Base-by-base conservation (phyloP, 2,329 filamentous ascomycete species). In the Fusarium avenaceum region DNA sequence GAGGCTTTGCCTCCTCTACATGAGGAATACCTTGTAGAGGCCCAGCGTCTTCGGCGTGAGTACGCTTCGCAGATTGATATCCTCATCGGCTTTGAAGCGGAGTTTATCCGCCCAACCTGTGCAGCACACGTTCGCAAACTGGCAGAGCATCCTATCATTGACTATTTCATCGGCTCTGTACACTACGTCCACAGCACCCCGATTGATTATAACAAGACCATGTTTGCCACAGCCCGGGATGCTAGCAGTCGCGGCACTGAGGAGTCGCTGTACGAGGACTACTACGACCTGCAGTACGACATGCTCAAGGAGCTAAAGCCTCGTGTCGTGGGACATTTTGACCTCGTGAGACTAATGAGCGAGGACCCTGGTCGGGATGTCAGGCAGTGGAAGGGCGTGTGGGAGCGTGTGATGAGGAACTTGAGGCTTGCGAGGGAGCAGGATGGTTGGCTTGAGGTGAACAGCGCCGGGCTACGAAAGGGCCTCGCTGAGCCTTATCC, bases 401-500 rank as follows among this genome's bases (percentile, higher is more conserved):
- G 95, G 95, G 79, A 84, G 50, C 88, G 83, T 74, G 86, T 96
- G 32, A 70, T 86, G 72, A 85, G 94, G 58, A 98, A 98, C 77
- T 80, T 99, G 72, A 80, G 85, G 62, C 86, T 89, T 63, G 85
- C 95, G 35, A 87, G 84, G 20, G 83, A 83, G 39, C 95, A 96
- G 76, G 92, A 91, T 15, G 95, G 92, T 0, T 86, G 96, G 79
- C 76, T 99, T 63, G 96, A 99, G 85, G 86, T 97, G 74, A 99
- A 99, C 79, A 94, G 91, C 49, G 90, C 92, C 39, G 94, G 89
- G 20, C 77, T 98, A 79, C 86, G 96, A 68, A 99, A 99, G 82
- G 96, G 95, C 7, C 87, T 98, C 79, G 86, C 83, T 20, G 94
- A 98, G 82, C 93, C 95, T 45, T 99, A 99, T 83, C 96, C 96